Evolutionary conservation across 495 filamentous ascomycete species (phyloP).

Genomic region (Antarctomyces pellizariae): DNA sequence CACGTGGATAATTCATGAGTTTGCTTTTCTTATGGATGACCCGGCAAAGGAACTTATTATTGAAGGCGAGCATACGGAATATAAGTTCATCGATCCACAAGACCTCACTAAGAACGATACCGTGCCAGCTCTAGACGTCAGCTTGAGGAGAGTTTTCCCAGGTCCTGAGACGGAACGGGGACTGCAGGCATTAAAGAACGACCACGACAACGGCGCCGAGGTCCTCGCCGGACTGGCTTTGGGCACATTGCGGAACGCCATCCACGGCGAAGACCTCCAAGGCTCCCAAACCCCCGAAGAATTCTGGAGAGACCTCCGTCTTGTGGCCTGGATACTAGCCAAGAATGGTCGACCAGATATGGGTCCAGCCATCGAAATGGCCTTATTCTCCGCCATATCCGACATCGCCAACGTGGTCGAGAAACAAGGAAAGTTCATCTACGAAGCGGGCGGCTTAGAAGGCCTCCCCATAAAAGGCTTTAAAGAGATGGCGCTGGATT

Average conservation of each 20-base stretch:
- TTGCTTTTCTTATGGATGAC: conserved; percentile 28
- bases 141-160: conserved; percentile 31
- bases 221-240: conserved; percentile 29
- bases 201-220: conserved; percentile 31
- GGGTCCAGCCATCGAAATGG: conserved; percentile 31
- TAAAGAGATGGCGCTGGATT: too few relatives aligned
- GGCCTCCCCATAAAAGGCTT: too few relatives aligned
- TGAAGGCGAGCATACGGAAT: conserved; percentile 40
- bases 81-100: conserved; percentile 29
- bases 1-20: conserved; percentile 39
- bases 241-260: conserved; percentile 20
- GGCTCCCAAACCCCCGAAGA: conserved; percentile 10
- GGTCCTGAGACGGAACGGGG: conserved; percentile 21
- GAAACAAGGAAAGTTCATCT: too few relatives aligned
- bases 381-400: conserved; percentile 24
- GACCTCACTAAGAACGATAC: conserved; percentile 19
- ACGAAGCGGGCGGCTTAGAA: too few relatives aligned
- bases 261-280: conserved; percentile 9
- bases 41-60: conserved; percentile 19
- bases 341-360: conserved; percentile 40
- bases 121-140: conserved; percentile 32
- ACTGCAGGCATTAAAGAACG: conserved; percentile 21
- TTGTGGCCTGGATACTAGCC: conserved; percentile 38
- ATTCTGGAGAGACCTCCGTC: conserved; percentile 31
- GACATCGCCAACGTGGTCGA: too few relatives aligned